A percentile compares a stretch with the other conserved stretches of the same genome.
These are phyloP conservation scores for Leishmania guyanensis DNA, from an alignment of 208 protist genomes.

Conservation along the genomic window DNA sequence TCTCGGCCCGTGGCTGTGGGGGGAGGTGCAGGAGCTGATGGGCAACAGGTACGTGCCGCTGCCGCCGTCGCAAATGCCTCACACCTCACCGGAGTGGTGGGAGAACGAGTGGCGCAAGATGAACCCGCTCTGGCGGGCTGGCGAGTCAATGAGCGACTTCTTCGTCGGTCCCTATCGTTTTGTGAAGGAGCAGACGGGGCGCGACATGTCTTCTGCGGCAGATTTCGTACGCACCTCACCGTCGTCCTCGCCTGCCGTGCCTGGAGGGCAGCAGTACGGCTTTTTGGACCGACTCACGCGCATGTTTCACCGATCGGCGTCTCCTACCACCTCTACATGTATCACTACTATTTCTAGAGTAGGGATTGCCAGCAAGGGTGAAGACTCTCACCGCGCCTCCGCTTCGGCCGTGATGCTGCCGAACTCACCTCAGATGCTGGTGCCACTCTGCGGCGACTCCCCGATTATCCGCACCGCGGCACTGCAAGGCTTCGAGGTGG, in stretches of 20 bases:
- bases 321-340: neutral
- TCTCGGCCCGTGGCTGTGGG: slow-evolving; percentile 74
- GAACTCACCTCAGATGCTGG: slow-evolving; percentile 49
- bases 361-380: neutral
- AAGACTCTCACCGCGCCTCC: neutral
- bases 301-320: slow-evolving; percentile 1
- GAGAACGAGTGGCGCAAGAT: slow-evolving; percentile 91
- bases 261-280: neutral
- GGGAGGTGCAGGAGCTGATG: slow-evolving; percentile 75
- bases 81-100: slow-evolving; percentile 83
- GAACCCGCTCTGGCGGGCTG: slow-evolving; percentile 76
- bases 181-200: slow-evolving; percentile 66
- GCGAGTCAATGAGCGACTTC: slow-evolving; percentile 65
- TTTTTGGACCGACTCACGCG: slow-evolving; percentile 11
- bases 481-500: slow-evolving; percentile 79
- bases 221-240: slow-evolving; percentile 48
- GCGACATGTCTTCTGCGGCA: slow-evolving; percentile 65
- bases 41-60: slow-evolving; percentile 70
- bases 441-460: slow-evolving; percentile 90
- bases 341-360: neutral
- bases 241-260: neutral
- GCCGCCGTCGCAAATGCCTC: slow-evolving; percentile 64
- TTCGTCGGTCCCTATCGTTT: slow-evolving; percentile 69
- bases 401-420: slow-evolving; percentile 3
- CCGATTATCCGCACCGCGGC: slow-evolving; percentile 75